Base-by-base conservation (phyloP, 164 flowering plant genomes). In the Berberis thunbergii region DNA sequence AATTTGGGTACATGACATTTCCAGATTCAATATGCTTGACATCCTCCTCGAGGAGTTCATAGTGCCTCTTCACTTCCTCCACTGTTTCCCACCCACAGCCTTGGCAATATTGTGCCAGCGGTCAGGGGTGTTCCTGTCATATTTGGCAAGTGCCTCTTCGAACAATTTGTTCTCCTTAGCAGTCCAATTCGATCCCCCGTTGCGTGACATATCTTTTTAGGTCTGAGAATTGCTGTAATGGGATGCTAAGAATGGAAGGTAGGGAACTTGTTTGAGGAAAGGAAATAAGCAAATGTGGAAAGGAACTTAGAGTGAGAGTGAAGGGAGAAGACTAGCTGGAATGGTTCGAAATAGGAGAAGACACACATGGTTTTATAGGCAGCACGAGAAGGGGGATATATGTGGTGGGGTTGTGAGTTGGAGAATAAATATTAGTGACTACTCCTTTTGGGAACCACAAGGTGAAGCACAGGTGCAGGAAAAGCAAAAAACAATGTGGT, bases 41-140 rank as follows among this genome's bases (percentile, higher is more conserved):
- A 66, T 86, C 96, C 13, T 80, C 77, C 11, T 75, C 79, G 6
- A 88, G 84, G 65, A 67, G 50, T 57, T 84, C 79, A 52, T 86
- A 86, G 13, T 85, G 93, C 56, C 66, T 66, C 76, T 79, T 86
- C 50, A 86, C 96, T 45, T 89, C 96, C 54, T 84, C 96, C 12
- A 69, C 86, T 6, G 91, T 71, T 64, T 86, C 6, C 80, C 83
- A 0, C 89, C 96, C 42, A 85, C 89, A 2, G 82, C 85, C 67
- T 66, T 77, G 9, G 93, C 92, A 46, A 89, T 43, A 2, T 77
- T 85, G 50, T 76, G 72, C 93, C 93, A 89, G 52, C 87, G 75
- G 56, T 86, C 87, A 0, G 91, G 84, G 7, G 86, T 79, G 68
- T 84, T 82, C 73, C 75, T 66, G 75, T 79, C 81, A 64, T 78